Base-by-base conservation (phyloP, 805 yeast species). In the Gaillardinia entomophila region DNA sequence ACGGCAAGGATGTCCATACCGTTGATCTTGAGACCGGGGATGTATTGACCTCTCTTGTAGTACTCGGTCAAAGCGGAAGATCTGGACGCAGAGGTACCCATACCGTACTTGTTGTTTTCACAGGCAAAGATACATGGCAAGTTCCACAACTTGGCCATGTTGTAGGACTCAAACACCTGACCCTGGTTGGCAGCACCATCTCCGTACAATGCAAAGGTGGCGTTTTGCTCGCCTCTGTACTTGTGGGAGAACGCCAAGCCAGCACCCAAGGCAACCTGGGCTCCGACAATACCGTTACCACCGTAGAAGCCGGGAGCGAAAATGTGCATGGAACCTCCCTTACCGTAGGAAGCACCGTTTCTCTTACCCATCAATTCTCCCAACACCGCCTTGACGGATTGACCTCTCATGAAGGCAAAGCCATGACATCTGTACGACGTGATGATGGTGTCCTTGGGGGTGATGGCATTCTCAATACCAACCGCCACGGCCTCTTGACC, bases 311-410 rank as follows among this genome's bases (percentile, higher is more conserved):
- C 94, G 29, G 82, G 80, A 30, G 95, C 85, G 62, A 81, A 92
- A 89, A 92, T 85, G 72, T 92, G 98, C 98, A 92, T 92, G 45
- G 98, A 92, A 52, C 98, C 98, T 73, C 98, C 98, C 69, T 92
- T 92, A 71, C 98, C 98, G 68, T 70, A 81, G 27, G 97, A 83
- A 40, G 85, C 94, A 73, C 98, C 97, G 37, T 82, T 69, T 71
- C 95, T 81, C 71, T 82, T 83, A 53, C 98, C 98, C 90, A 92
- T 83, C 62, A 92, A 75, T 71, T 92, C 98, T 43, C 95, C 97
- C 48, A 92, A 68, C 36, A 92, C 94, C 38, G 74, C 81, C 66
- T 84, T 79, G 47, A 89, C 95, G 13, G 95, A 70, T 15, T 95
- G 85, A 46, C 98, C 98, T 66, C 98, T 80, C 84, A 86, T 81